Base-by-base conservation (phyloP, 441 rosid genomes). In the Populus trichocarpa region DNA sequence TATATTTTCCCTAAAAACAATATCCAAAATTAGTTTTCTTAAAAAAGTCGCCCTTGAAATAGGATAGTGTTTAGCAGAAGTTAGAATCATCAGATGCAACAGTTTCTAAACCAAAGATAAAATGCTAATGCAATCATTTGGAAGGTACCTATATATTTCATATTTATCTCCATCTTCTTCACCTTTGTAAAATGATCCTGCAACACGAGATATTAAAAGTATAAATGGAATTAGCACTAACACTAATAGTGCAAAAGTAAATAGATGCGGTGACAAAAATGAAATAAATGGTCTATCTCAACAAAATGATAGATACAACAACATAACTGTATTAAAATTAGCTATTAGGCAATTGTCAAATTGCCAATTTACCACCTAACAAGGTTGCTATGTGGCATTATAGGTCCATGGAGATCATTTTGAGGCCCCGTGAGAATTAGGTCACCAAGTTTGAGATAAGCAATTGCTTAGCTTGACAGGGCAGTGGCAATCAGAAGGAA, bases 81-180 rank as follows among this genome's bases (percentile, higher is more conserved):
- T 65, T 4, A 22, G 26, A 26, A 65, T 25, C 26, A 22, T 65
- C 18, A 9, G 0, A 22, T 65, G 68, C 68, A 65, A 10, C 13
- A 65, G 32, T n/a, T 65, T 13, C 13, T 1, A 9, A 23, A 65
- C 26, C 26, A 26, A 65, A 4, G 68, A 6, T 65, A 65, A 25
- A 22, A 50, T 11, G 32, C 46, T 22, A 70, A 71, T 59, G 57
- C 65, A 40, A 33, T 38, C n/a, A 22, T 66, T 64, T 6, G 22
- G 42, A 67, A 57, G 11, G 59, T 92, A 95, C 97, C 99, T 78
- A 95, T 95, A 83, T 93, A 95, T 83, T 95, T 95, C 97, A 93
- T 90, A 83, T 89, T 91, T 88, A 91, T 77, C 11, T 84, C 83
- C 91, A 90, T 90, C 87, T 90, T 90, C 77, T 77, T 84, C 82